Base-by-base conservation (phyloP, 108 stramenopile species). In the Skeletonema grethae region DNA sequence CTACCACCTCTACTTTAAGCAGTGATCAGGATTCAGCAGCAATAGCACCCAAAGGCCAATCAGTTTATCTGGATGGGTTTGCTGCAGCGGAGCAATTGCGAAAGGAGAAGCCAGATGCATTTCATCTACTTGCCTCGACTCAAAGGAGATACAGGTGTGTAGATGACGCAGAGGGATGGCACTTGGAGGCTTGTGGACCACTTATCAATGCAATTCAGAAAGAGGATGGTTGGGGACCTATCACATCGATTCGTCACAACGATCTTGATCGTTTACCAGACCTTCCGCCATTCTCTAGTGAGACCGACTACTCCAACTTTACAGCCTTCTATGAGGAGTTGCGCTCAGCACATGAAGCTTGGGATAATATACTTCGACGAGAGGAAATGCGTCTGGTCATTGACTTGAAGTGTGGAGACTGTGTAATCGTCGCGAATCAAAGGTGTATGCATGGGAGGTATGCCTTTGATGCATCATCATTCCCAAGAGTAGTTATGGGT, bases 201-300 rank as follows among this genome's bases (percentile, higher is more conserved):
- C 71, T 92, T 11, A 88, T 92, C 66, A 46, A 85, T 39, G 70
- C 86, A 15, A 62, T 65, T 38, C 67, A 29, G 10, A 24, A 30
- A 59, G 67, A 46, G 30, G 39, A 70, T 64, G 70, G 45, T 50
- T 77, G 64, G 65, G 85, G 84, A 46, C 74, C 79, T 36, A 72
- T 94, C 16, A 72, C 67, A 28, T 46, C 74, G 0, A 91, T 95
- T 59, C 85, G 93, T 16, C 93, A 95, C 69, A 95, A 95, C 70
- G 93, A 95, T 79, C 70, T 95, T 32, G 93, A 90, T 73, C 85
- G 90, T 24, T 61, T 92, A 41, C 93, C 90, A 35, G 89, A 95
- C 75, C 68, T 95, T 35, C 90, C 93, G 57, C 89, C 88, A 24
- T 48, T 30, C 39, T 12, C 32, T 15, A 28, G 25, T 28, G 25